Evolutionary conservation across 1,284 basidiomycete genomes (phyloP).

Genomic region (Tranzscheliella williamsii): DNA sequence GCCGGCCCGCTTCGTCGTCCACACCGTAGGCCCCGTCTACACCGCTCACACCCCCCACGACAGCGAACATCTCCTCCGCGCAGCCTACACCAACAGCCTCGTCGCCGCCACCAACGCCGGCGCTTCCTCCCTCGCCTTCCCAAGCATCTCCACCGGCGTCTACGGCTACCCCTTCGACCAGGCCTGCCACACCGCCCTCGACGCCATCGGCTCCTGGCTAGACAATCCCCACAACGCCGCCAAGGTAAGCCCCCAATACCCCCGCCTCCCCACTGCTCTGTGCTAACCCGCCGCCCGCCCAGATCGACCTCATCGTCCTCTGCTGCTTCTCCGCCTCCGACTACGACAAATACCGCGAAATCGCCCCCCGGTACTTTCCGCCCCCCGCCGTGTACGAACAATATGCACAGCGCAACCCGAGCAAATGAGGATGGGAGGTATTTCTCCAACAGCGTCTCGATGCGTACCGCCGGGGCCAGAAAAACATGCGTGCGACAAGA

Average conservation of each 20-base stretch:
- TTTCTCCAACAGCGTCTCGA: too few species aligned
- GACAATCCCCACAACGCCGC: slow-evolving; percentile 6
- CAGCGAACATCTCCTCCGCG: slow-evolving; percentile 62
- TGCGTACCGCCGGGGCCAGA: too few species aligned
- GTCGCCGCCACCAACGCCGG: slow-evolving; percentile 20
- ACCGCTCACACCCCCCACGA: neutral
- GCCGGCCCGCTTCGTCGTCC: slow-evolving; percentile 75
- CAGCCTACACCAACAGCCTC: slow-evolving; percentile 44
- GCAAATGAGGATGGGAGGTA: too few species aligned
- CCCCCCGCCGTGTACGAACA: slow-evolving; percentile 17
- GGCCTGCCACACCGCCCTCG: slow-evolving; percentile 40
- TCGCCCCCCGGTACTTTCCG: slow-evolving; percentile 19
- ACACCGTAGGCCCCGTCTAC: slow-evolving; percentile 87
- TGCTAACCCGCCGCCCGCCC: neutral
- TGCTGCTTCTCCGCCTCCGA: slow-evolving; percentile 50
- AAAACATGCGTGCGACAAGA: too few species aligned
- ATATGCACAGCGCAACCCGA: slow-evolving; percentile 19
- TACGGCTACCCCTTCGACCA: slow-evolving; percentile 55
- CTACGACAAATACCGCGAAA: slow-evolving; percentile 18
- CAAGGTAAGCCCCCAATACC: slow-evolving; percentile 31
- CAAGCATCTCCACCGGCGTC: slow-evolving; percentile 56
- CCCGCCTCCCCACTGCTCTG: too few species aligned
- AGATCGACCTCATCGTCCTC: slow-evolving; percentile 46
- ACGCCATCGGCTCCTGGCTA: slow-evolving; percentile 42
- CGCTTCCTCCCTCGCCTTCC: slow-evolving; percentile 47